Percentiles rank a stretch among this genome's conserved stretches.
phyloP scores from a whole-genome alignment of 768 basidiomycete species.

The Crepidotus variabilis region DNA sequence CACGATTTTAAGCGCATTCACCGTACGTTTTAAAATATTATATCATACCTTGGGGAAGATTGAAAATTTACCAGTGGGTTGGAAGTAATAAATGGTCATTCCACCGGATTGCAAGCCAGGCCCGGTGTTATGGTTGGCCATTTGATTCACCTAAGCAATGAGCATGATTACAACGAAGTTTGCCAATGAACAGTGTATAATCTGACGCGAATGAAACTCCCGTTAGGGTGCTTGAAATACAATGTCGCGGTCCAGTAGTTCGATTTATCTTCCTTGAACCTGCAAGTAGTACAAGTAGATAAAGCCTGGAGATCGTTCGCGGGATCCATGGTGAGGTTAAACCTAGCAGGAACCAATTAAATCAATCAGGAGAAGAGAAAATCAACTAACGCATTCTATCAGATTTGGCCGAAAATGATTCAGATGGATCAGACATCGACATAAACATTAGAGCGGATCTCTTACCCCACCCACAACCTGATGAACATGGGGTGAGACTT shows the following conservation, averaged over 20 bases:
- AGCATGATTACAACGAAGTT: background rate
- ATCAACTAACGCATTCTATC: background rate
- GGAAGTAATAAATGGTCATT: slow-evolving; percentile 20
- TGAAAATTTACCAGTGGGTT: background rate
- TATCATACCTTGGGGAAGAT: background rate
- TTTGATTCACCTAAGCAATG: background rate
- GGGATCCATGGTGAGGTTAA: slow-evolving; percentile 17
- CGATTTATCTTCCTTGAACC: slow-evolving; percentile 13
- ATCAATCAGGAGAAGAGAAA: no score
- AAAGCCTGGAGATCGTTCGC: slow-evolving; percentile 11
- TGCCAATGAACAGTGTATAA: background rate
- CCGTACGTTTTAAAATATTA: no score
- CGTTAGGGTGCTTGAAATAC: slow-evolving; percentile 19
- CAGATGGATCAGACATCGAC: background rate
- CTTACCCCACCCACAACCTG: background rate
- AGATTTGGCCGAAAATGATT: no score
- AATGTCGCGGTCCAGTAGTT: slow-evolving; percentile 12
- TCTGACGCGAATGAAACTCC: slow-evolving; percentile 15
- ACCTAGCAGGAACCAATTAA: no score
- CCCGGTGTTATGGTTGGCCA: background rate
- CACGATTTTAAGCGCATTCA: background rate
- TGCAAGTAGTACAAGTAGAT: slow-evolving; percentile 18
- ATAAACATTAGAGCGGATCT: background rate
- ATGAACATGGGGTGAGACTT: slow-evolving; percentile 13
- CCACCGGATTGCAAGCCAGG: slow-evolving; percentile 12